These are phyloP conservation scores for Paraconiothyrium sp. DNA, from an alignment of 2,329 filamentous ascomycete genomes.

Conservation along the genomic window DNA sequence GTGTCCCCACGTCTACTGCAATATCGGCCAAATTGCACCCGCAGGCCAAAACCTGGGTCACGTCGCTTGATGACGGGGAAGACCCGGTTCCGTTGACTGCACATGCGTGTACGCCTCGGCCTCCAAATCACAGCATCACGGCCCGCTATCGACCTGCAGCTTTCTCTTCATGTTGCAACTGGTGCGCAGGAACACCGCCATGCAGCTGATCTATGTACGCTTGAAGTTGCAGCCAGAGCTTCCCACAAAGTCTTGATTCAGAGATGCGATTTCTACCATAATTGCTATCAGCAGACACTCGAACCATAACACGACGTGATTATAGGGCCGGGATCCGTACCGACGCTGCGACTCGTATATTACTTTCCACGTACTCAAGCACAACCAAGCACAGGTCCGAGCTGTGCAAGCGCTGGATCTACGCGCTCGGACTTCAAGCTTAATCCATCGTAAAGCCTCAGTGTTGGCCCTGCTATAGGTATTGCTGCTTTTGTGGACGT, in stretches of 20 bases:
- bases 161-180: neutral
- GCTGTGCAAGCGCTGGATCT: slow-evolving; percentile 8
- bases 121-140: neutral
- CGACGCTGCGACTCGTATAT: slow-evolving; percentile 4
- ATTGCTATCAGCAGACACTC: neutral
- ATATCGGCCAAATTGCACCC: slow-evolving; percentile 20
- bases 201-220: neutral
- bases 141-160: neutral
- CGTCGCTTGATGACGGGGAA: slow-evolving; percentile 8
- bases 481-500: neutral
- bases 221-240: neutral
- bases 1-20: slow-evolving; percentile 11
- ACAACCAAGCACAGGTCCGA: slow-evolving; percentile 5
- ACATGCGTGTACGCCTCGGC: neutral
- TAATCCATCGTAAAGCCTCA: neutral
- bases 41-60: slow-evolving; percentile 17
- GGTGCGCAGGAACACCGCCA: neutral
- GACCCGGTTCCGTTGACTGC: slow-evolving; percentile 12
- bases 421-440: neutral
- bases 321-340: slow-evolving; percentile 13
- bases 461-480: neutral
- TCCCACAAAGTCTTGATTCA: neutral
- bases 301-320: slow-evolving; percentile 2
- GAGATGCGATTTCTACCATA: neutral
- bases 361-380: slow-evolving; percentile 3